Evolutionary conservation across 306 rosid genomes (phyloP).

Genomic region (Crataegus laevigata): DNA sequence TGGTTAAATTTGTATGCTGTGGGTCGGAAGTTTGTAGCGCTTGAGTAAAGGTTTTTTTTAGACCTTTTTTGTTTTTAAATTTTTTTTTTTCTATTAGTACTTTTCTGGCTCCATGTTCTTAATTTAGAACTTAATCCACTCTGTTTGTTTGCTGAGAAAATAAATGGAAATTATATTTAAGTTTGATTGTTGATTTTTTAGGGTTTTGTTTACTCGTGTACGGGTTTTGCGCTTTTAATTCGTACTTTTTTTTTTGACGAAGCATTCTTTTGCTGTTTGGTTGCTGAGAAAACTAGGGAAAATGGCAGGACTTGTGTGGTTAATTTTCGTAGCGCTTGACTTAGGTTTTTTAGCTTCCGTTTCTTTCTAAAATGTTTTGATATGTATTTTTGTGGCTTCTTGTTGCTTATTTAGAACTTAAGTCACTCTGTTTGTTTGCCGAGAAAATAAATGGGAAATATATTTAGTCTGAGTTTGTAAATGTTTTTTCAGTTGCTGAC

Average conservation of each 20-base stretch:
- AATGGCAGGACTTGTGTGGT: neutral
- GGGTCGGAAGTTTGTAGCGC: neutral
- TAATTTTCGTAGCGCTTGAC: neutral
- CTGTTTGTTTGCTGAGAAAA: neutral
- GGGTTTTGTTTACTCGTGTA: neutral
- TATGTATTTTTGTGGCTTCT: neutral
- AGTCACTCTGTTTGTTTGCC: neutral
- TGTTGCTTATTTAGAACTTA: neutral
- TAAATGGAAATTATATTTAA: neutral
- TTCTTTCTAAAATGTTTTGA: neutral
- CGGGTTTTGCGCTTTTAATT: neutral
- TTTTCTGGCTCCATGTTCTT: neutral
- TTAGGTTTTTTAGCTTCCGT: neutral
- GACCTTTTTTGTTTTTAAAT: neutral
- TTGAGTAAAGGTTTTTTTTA: neutral
- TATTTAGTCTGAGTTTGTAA: too few species aligned
- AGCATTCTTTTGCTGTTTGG: neutral
- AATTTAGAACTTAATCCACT: neutral
- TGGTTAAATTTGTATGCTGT: neutral
- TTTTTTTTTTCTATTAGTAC: neutral
- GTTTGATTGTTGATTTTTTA: neutral
- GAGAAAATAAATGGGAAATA: neutral
- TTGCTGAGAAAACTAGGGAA: slow-evolving; percentile 5
- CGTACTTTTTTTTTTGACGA: neutral
- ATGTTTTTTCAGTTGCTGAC: neutral